A percentile compares a stretch with the other conserved stretches of the same genome.
Evolutionary conservation across 306 rosid genomes (phyloP).

Genomic region (Oemleria cerasiformis): DNA sequence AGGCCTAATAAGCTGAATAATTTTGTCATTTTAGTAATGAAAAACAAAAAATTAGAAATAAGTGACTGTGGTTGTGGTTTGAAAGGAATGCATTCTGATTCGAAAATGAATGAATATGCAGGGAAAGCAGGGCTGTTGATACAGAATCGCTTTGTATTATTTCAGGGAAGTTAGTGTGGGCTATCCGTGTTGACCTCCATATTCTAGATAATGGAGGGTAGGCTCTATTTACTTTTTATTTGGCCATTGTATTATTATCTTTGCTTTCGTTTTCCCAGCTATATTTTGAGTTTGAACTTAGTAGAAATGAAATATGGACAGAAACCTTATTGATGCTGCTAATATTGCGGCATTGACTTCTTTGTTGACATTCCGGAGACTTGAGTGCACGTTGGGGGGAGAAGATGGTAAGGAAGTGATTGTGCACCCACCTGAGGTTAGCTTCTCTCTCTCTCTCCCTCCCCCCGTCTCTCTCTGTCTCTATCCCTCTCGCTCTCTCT

Average conservation of each 20-base stretch:
- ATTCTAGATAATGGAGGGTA: conserved; percentile 90
- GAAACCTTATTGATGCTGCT: conserved; percentile 90
- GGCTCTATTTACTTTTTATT: neutral
- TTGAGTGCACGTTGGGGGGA: conserved; percentile 82
- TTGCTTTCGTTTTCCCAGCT: neutral
- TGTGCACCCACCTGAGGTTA: conserved; percentile 86
- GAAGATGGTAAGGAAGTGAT: conserved; percentile 81
- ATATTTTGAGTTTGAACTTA: neutral
- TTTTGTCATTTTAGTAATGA: neutral
- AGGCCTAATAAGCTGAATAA: neutral
- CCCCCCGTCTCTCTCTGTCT: too few relatives aligned
- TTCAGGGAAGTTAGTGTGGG: conserved; percentile 79
- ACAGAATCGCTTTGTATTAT: conserved; percentile 79
- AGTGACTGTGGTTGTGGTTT: neutral
- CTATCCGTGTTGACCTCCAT: conserved; percentile 78
- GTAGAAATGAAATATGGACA: conserved; percentile 19
- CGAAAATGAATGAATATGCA: conserved; percentile 30
- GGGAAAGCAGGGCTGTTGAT: conserved; percentile 86
- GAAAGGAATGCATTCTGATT: conserved; percentile 15
- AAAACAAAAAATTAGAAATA: neutral
- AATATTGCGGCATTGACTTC: conserved; percentile 85
- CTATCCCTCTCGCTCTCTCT: neutral
- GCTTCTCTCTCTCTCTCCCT: conserved; percentile 7
- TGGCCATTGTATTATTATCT: neutral
- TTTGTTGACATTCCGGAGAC: conserved; percentile 74